Base-by-base conservation (phyloP, 495 filamentous ascomycete species). In the Neurospora africana region DNA sequence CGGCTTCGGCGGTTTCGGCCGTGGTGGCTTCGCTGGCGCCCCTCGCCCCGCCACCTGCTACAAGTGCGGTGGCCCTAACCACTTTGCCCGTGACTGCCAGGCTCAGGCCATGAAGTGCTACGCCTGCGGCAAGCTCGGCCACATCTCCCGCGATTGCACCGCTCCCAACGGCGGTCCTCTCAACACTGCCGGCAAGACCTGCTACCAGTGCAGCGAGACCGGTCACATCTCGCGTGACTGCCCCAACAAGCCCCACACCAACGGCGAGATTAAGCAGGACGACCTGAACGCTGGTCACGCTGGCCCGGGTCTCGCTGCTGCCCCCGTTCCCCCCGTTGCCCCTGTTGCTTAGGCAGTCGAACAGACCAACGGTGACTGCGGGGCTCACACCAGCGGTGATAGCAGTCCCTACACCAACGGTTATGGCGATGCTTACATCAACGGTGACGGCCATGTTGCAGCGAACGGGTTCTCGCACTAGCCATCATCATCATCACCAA, bases 101-200 rank as follows among this genome's bases (percentile, higher is more conserved):
- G 95, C 95, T 74, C 96, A 98, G 84, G 94, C 95, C 70, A 97
- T 97, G 94, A 99, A 99, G 84, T 99, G 96, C 88, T 99, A 98
- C 82, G 95, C 96, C 74, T 99, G 96, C 81, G 96, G 96, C 80
- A 99, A 99, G 84, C 89, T 97, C 69, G 95, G 95, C 61, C 95
- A 99, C 85, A 98, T 98, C 82, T 97, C 93, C 30, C 90, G 95
- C 75, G 95, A 99, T 83, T 99, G 95, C 85, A 97, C 94, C 30
- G 92, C 96, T 69, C 96, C 96, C 70, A 98, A 98, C 81, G 96
- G 96, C 67, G 96, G 96, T 27, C 94, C 94, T 40, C 87, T 98
- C 75, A 97, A 94, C 87, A 93, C 92, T 74, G 93, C 92, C 74
- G 95, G 95, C 77, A 98, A 98, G 89, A 96, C 93, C 73, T 99